phyloP scores from a whole-genome alignment of 192 early-diverging fungal genomes.

The Irineochytrium annulatum region DNA sequence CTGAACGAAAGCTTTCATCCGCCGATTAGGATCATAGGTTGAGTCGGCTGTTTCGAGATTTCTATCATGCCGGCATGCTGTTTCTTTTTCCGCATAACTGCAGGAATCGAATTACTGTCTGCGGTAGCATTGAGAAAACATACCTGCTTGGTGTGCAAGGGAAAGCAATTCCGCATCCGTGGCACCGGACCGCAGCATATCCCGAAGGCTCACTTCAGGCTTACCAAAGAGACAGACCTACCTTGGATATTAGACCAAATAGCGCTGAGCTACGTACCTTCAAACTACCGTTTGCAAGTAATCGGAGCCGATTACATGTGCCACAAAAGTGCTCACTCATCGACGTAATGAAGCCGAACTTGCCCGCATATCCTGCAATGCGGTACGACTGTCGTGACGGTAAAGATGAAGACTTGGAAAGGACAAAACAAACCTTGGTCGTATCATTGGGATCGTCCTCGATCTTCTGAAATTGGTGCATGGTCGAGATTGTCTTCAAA shows the following conservation, averaged over 20 bases:
- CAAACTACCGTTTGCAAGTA: slow-evolving; percentile 91
- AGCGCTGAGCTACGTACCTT: slow-evolving; percentile 67
- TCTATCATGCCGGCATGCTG: slow-evolving; percentile 92
- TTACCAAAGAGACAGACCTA: slow-evolving; percentile 89
- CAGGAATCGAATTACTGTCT: background rate
- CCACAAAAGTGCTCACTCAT: slow-evolving; percentile 98
- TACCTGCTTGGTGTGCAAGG: slow-evolving; percentile 71
- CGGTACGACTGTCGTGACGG: slow-evolving; percentile 66
- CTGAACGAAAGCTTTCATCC: slow-evolving; percentile 61
- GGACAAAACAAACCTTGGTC: slow-evolving; percentile 51
- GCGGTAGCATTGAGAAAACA: background rate
- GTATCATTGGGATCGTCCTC: slow-evolving; percentile 82
- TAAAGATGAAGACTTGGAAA: background rate
- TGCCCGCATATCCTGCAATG: slow-evolving; percentile 76
- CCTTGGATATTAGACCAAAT: slow-evolving; percentile 5
- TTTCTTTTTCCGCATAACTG: slow-evolving; percentile 77
- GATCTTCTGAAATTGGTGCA: slow-evolving; percentile 59
- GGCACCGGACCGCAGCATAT: slow-evolving; percentile 64
- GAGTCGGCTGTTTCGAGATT: slow-evolving; percentile 75
- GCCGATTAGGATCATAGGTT: slow-evolving; percentile 95
- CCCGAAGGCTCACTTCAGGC: slow-evolving; percentile 78
- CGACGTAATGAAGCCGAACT: slow-evolving; percentile 94
- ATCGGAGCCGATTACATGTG: slow-evolving; percentile 87
- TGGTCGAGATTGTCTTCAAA: slow-evolving; percentile 49
- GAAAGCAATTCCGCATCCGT: slow-evolving; percentile 65